Conservation (phyloP, 441 rosid genomes). For the Euphorbia celastroides region DNA sequence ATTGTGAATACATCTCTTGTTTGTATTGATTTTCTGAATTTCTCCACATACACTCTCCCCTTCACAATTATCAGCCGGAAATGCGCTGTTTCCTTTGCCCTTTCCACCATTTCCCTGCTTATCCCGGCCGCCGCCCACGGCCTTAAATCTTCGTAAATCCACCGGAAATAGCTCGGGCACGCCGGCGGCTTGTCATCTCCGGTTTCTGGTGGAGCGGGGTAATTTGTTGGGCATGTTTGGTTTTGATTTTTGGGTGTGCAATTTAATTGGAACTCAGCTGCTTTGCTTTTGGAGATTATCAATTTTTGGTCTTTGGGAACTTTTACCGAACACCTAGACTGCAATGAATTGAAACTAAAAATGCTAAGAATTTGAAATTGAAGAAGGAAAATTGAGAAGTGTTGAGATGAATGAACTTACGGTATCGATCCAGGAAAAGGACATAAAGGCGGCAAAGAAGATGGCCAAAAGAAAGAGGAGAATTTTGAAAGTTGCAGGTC, state of each 20-base stretch:
- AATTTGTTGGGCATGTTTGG: constrained; percentile 30
- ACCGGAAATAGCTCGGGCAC: constrained; percentile 68
- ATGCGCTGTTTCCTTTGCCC: constrained; percentile 43
- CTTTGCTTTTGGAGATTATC: not conserved
- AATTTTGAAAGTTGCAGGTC: constrained; percentile 26
- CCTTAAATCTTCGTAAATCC: constrained; percentile 78
- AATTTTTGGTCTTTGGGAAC: not conserved
- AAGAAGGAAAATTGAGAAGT: not conserved
- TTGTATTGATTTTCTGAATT: constrained; percentile 45
- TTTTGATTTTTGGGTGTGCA: constrained; percentile 27
- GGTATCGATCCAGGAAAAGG: constrained; percentile 33
- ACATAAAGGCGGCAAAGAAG: constrained; percentile 24
- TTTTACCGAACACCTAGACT: constrained; percentile 10
- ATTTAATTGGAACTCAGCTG: constrained; percentile 23
- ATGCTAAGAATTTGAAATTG: not conserved
- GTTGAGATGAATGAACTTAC: constrained; percentile 28
- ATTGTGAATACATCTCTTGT: constrained; percentile 59
- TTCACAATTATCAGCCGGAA: constrained; percentile 48
- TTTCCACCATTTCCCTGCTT: constrained; percentile 60
- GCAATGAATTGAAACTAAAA: not conserved
- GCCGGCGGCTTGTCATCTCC: constrained; percentile 19
- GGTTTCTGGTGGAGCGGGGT: constrained; percentile 16
- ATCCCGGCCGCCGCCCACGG: constrained; percentile 73
- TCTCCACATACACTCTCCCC: constrained; percentile 52
- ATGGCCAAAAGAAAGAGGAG: constrained; percentile 31